A percentile compares a stretch with the other conserved stretches of the same genome.
phyloP scores from a whole-genome alignment of 306 rosid genomes.

The Betula pendula region DNA sequence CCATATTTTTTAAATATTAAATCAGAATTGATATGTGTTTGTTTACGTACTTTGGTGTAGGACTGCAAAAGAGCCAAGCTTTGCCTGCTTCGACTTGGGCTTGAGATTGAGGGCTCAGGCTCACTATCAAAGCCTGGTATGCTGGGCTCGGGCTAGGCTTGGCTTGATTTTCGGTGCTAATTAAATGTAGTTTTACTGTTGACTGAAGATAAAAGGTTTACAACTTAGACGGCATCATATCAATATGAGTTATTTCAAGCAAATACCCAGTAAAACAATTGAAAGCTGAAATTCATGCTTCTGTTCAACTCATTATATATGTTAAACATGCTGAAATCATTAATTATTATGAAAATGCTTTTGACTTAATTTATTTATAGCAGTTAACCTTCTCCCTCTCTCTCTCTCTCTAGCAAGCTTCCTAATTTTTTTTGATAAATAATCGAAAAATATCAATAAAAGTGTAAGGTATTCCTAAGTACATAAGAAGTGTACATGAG shows the following conservation, averaged over 20 bases:
- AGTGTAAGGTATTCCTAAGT: no score
- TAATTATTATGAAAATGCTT: not conserved
- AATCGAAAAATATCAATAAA: no score
- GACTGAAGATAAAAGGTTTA: not conserved
- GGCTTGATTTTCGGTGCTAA: not conserved
- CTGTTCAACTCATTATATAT: not conserved
- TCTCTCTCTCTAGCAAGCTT: not conserved
- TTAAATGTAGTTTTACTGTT: not conserved
- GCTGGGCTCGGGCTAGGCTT: not conserved
- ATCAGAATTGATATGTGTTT: not conserved
- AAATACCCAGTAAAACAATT: not conserved
- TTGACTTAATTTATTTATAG: not conserved
- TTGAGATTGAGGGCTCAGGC: not conserved
- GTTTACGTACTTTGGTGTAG: not conserved
- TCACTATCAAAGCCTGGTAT: constrained; percentile 5
- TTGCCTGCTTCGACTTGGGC: not conserved
- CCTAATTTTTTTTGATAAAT: not conserved
- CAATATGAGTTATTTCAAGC: not conserved
- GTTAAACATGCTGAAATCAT: not conserved
- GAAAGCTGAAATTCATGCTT: not conserved
- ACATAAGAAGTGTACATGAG: no score
- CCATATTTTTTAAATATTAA: not conserved
- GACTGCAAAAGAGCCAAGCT: not conserved
- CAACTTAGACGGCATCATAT: not conserved
- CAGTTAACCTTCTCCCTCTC: not conserved